Conservation (phyloP, 106 monocot species). For the Gastrodia elata region DNA sequence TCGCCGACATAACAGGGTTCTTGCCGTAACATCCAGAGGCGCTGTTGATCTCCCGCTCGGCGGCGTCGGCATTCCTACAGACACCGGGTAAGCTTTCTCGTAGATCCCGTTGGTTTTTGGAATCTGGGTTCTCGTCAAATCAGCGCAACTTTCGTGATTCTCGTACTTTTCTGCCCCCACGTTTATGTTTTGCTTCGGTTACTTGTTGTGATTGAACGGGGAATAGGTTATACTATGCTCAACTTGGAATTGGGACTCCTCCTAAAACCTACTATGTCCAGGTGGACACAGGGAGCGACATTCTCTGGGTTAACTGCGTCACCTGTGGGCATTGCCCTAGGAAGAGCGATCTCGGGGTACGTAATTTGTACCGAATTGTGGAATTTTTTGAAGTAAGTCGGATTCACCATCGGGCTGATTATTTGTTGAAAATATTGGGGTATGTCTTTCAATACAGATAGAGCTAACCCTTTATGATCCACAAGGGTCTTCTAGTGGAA, state of each 20-base stretch:
- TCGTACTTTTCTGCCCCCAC: neutral
- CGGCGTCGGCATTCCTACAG: conserved; percentile 54
- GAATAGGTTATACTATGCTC: conserved; percentile 19
- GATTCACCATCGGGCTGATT: neutral
- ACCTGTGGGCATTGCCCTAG: conserved; percentile 13
- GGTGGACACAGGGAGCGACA: conserved; percentile 21
- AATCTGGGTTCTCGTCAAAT: neutral
- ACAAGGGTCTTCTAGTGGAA: conserved; percentile 34
- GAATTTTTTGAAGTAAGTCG: neutral
- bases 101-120: neutral
- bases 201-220: neutral
- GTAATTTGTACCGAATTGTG: neutral
- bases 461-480: conserved; percentile 67
- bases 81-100: conserved; percentile 38
- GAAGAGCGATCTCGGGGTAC: conserved; percentile 19
- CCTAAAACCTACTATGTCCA: conserved; percentile 16
- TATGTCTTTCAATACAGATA: conserved; percentile 34
- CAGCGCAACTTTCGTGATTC: neutral
- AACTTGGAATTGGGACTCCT: conserved; percentile 20
- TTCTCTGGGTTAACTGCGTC: conserved; percentile 19
- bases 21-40: conserved; percentile 20
- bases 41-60: conserved; percentile 58
- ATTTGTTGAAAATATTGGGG: neutral
- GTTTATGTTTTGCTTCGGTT: neutral
- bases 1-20: conserved; percentile 45